These are phyloP conservation scores for Amanita molliuscula DNA, from an alignment of 768 basidiomycete species.

Conservation along the genomic window DNA sequence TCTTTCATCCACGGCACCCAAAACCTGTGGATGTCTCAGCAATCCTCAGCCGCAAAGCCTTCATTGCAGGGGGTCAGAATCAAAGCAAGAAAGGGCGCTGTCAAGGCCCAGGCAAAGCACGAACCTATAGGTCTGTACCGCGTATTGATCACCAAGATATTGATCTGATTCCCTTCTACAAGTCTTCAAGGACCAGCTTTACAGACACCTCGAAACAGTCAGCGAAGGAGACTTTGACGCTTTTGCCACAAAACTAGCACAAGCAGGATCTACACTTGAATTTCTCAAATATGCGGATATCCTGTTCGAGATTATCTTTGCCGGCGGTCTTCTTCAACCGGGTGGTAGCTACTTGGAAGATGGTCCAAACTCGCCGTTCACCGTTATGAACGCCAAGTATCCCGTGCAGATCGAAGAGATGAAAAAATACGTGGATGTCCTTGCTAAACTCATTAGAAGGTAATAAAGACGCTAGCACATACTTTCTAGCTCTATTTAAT, in stretches of 20 bases:
- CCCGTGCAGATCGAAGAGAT: slow-evolving; percentile 77
- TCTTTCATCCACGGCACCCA: background rate
- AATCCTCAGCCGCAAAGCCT: slow-evolving; percentile 76
- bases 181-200: slow-evolving; percentile 93
- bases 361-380: slow-evolving; percentile 79
- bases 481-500: slow-evolving; percentile 6
- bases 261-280: slow-evolving; percentile 90
- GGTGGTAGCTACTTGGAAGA: slow-evolving; percentile 90
- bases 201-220: slow-evolving; percentile 82
- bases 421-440: slow-evolving; percentile 88
- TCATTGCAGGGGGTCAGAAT: slow-evolving; percentile 89
- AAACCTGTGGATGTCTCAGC: slow-evolving; percentile 84
- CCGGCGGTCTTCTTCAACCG: slow-evolving; percentile 93
- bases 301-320: slow-evolving; percentile 92
- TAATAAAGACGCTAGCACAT: slow-evolving; percentile 17
- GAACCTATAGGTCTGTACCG: slow-evolving; percentile 55
- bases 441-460: slow-evolving; percentile 96
- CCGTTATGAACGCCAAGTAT: slow-evolving; percentile 72
- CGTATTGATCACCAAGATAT: slow-evolving; percentile 6
- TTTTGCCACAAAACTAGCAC: slow-evolving; percentile 74
- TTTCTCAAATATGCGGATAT: slow-evolving; percentile 95
- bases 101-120: slow-evolving; percentile 90
- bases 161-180: slow-evolving; percentile 7
- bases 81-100: slow-evolving; percentile 87
- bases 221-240: slow-evolving; percentile 73